Conservation (phyloP, 2,329 filamentous ascomycete genomes). For the Pyrenochaeta sp. region DNA sequence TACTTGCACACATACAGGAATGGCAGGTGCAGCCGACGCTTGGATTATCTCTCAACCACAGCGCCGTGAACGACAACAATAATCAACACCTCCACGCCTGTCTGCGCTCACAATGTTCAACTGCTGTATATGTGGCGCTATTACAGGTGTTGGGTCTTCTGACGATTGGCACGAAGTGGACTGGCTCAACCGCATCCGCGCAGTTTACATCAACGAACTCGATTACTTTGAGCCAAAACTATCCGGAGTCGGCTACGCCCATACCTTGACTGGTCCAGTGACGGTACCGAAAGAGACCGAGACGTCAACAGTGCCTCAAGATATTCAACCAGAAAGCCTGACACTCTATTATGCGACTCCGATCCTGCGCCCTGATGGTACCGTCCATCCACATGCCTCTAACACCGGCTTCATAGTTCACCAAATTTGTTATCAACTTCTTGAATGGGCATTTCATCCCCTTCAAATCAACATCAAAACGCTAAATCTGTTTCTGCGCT, state of each 20-base stretch:
- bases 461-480: slow-evolving; percentile 1
- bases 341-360: not conserved
- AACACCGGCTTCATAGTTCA: slow-evolving; percentile 5
- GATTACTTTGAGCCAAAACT: not conserved
- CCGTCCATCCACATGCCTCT: not conserved
- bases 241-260: not conserved
- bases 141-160: not conserved
- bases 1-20: too few species aligned
- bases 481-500: slow-evolving; percentile 6
- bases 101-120: not conserved
- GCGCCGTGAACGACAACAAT: not conserved
- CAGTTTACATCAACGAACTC: not conserved
- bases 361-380: not conserved
- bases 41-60: too few species aligned
- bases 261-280: not conserved
- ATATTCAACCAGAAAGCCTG: not conserved
- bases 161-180: not conserved
- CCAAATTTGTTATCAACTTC: slow-evolving; percentile 2
- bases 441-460: slow-evolving; percentile 4
- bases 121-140: not conserved
- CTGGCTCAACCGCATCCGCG: not conserved
- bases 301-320: not conserved
- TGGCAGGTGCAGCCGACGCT: too few species aligned
- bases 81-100: not conserved
- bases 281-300: not conserved